phyloP scores from a whole-genome alignment of 306 rosid species.

The Luffa acutangula region DNA sequence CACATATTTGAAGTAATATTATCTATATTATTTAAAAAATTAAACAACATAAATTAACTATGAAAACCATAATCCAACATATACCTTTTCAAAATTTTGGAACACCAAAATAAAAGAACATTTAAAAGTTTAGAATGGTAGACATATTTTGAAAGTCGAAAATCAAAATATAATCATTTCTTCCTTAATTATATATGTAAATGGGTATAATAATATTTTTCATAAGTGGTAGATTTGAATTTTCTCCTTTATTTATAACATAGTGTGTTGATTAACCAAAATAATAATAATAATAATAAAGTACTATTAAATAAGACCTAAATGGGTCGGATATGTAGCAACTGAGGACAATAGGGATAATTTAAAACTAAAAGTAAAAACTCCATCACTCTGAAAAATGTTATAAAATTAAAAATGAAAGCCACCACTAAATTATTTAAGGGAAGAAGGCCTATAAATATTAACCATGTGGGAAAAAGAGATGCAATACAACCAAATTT shows the following conservation, averaged over 20 bases:
- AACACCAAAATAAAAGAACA: too few species aligned
- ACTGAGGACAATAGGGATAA: background rate
- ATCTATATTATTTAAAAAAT: too few species aligned
- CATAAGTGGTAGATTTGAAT: background rate
- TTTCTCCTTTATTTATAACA: background rate
- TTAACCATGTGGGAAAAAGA: constrained; percentile 1
- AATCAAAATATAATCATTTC: too few species aligned
- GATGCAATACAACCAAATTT: background rate
- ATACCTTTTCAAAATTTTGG: background rate
- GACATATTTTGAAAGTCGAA: too few species aligned
- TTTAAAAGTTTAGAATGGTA: too few species aligned
- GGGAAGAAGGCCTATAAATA: background rate
- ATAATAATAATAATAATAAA: background rate
- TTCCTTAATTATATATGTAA: too few species aligned
- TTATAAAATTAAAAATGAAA: background rate
- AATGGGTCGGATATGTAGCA: background rate
- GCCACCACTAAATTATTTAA: background rate
- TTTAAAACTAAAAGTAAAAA: background rate
- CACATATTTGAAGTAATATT: too few species aligned
- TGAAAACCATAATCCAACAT: too few species aligned
- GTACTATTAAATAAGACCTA: background rate
- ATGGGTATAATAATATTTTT: too few species aligned
- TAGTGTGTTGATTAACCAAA: too few species aligned
- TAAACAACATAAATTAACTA: too few species aligned
- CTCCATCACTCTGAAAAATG: background rate